Conservation (phyloP, 1,139 yeast genomes). For the Blastobotrys elegans region DNA sequence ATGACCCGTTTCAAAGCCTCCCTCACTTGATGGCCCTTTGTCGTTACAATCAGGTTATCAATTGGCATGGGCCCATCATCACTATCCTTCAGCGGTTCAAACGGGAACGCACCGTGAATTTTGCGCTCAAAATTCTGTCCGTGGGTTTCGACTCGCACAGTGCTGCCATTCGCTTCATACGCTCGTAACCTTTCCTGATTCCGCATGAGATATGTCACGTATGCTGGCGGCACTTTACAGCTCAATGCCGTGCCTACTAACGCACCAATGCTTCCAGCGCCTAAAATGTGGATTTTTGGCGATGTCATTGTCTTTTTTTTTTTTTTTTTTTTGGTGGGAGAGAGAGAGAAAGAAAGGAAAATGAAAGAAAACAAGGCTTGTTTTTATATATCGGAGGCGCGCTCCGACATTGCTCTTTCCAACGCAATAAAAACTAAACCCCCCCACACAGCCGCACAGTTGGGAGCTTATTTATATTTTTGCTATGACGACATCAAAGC, state of each 20-base stretch:
- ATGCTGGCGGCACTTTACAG: constrained; percentile 34
- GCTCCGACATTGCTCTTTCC: not conserved
- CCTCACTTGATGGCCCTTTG: constrained; percentile 57
- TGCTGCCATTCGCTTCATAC: constrained; percentile 41
- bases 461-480: no score
- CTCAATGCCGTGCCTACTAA: constrained; percentile 36
- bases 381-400: no score
- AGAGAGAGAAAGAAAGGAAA: not conserved
- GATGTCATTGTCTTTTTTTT: constrained; percentile 7
- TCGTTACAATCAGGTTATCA: constrained; percentile 52
- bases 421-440: not conserved
- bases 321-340: not conserved
- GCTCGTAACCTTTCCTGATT: constrained; percentile 38
- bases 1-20: constrained; percentile 45
- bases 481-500: not conserved
- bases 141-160: constrained; percentile 22
- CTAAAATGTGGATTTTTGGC: constrained; percentile 32
- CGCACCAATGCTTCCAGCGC: constrained; percentile 39
- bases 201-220: constrained; percentile 42
- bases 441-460: not conserved
- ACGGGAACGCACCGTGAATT: constrained; percentile 17
- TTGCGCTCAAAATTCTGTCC: constrained; percentile 16
- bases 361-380: no score
- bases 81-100: constrained; percentile 1
- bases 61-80: constrained; percentile 30